Base-by-base conservation (phyloP, 2,329 filamentous ascomycete genomes). In the Venturiaceae sp. region DNA sequence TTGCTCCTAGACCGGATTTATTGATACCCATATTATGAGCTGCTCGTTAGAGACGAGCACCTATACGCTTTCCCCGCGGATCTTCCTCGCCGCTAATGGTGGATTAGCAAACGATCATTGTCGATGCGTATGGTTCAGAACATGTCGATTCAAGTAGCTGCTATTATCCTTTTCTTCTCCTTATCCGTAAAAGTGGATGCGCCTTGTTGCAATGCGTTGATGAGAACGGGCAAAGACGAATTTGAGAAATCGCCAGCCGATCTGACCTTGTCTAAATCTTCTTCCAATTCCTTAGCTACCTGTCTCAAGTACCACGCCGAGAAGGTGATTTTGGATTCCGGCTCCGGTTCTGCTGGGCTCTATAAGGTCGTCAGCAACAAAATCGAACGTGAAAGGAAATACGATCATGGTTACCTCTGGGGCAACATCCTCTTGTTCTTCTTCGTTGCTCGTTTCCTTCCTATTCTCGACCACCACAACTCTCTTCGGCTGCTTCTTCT, bases 231-330 rank as follows among this genome's bases (percentile, higher is more conserved):
- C 21, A 59, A 37, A 21, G 58, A 59, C 3, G 50, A 56, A 14
- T 59, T 53, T 26, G 58, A 59, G 36, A 59, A 59, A 23, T 59
- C 58, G 23, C 36, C 52, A 5, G 58, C 58, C 4, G 52, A 56
- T 34, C 58, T 53, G 19, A 59, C 57, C 23, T 57, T 55, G 28
- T 59, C 58, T 5, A 59, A 36, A 30, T 59, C 58, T 23, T 47
- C 58, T 47, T 59, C 52, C 14, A 59, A 33, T 36, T 59, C 58
- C 30, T 47, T 55, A 6, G 58, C 57, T 7, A 59, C 34, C 19
- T 59, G 33, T 39, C 58, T 21, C 28, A 59, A 28, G 26, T 59
- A 59, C 37, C 37, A 59, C 9, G 58, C 34, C 39, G 32, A 26
- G 39, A 59, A 59, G 13, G 44, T 50, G 26, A 50, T 50, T 16